Conservation (phyloP, 805 yeast species). For the Hanseniaspora singularis region DNA sequence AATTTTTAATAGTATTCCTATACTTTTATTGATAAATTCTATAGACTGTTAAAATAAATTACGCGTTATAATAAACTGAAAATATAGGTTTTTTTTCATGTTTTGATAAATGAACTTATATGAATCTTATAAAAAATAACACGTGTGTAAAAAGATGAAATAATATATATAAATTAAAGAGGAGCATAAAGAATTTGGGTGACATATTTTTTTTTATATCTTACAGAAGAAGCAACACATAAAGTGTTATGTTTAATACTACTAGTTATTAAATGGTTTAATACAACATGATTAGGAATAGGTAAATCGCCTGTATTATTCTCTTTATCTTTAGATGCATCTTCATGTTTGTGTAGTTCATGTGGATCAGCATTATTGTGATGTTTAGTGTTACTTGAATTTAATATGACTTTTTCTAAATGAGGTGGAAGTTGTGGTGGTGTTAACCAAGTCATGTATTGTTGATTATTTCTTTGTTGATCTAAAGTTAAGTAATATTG, state of each 20-base stretch:
- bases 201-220: slow-evolving; percentile 78
- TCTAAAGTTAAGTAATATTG: slow-evolving; percentile 70
- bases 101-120: no score
- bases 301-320: slow-evolving; percentile 83
- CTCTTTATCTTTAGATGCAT: slow-evolving; percentile 39
- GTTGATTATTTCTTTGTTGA: slow-evolving; percentile 48
- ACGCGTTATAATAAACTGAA: no score
- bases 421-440: slow-evolving; percentile 98
- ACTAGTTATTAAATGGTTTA: slow-evolving; percentile 91
- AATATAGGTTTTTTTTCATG: no score
- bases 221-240: slow-evolving; percentile 82
- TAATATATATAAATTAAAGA: slow-evolving; percentile 30
- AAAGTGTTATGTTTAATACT: slow-evolving; percentile 85
- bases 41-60: no score
- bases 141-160: neutral
- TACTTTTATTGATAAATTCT: no score
- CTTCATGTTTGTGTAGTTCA: neutral
- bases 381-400: slow-evolving; percentile 39
- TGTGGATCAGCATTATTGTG: slow-evolving; percentile 21
- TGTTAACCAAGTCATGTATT: slow-evolving; percentile 52
- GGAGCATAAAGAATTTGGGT: slow-evolving; percentile 92
- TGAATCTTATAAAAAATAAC: no score
- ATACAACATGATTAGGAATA: slow-evolving; percentile 87
- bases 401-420: slow-evolving; percentile 81
- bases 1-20: no score